Percentiles rank a stretch among this genome's conserved stretches.
Evolutionary conservation across 331 rosid species (phyloP).

Genomic region (Acacia pycnantha): DNA sequence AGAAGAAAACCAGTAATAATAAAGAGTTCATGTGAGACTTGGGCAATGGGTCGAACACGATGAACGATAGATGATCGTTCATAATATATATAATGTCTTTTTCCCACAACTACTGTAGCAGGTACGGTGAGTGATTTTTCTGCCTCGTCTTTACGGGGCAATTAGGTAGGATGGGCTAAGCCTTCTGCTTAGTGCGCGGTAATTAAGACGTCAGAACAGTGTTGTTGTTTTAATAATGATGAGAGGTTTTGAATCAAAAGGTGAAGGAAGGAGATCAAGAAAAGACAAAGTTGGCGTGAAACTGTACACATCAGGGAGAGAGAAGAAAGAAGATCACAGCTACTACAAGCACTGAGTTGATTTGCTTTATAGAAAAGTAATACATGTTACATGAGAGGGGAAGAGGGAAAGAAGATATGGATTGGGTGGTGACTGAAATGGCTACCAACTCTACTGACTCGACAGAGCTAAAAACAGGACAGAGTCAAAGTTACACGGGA

Average conservation of each 20-base stretch:
- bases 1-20: background rate
- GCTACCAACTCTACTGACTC: background rate
- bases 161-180: conserved; percentile 4
- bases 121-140: background rate
- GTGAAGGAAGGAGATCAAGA: background rate
- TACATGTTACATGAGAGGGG: background rate
- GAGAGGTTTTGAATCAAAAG: background rate
- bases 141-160: background rate
- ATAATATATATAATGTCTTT: background rate
- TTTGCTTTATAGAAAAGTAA: conserved; percentile 1
- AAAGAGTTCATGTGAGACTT: background rate
- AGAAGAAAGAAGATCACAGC: background rate
- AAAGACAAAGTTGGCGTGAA: background rate
- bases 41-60: background rate
- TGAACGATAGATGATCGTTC: background rate
- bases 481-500: conserved; percentile 47
- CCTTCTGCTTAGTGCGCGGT: background rate
- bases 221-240: background rate
- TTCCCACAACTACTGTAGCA: background rate
- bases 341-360: background rate
- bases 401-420: background rate
- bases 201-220: background rate
- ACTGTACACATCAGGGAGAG: background rate
- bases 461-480: background rate
- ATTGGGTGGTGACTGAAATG: background rate